phyloP scores from a whole-genome alignment of 2,329 filamentous ascomycete genomes.

The Cadophora sp. region DNA sequence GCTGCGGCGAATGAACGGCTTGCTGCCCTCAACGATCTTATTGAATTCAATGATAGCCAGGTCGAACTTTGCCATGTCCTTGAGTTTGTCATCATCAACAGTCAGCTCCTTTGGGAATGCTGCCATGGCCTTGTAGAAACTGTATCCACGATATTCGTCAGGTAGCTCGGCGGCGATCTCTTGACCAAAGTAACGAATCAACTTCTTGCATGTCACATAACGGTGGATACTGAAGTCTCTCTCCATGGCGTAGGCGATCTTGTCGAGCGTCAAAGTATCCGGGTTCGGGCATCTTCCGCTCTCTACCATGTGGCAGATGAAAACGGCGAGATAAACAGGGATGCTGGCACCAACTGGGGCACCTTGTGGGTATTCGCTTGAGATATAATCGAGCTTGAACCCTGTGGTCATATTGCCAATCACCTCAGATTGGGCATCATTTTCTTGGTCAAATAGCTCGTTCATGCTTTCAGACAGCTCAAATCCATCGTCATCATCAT shows the following conservation, averaged over 20 bases:
- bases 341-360: neutral
- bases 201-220: neutral
- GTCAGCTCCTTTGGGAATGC: neutral
- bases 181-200: neutral
- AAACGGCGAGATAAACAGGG: neutral
- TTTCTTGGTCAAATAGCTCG: neutral
- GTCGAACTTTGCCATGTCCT: neutral
- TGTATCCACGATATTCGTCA: neutral
- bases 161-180: neutral
- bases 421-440: too few species aligned
- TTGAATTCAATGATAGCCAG: neutral
- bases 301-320: constrained; percentile 10
- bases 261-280: neutral
- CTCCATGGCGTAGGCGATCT: neutral
- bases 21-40: neutral
- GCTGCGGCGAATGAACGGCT: neutral
- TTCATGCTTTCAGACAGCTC: neutral
- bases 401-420: too few species aligned
- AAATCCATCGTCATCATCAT: neutral
- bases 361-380: neutral
- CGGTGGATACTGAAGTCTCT: constrained; percentile 2
- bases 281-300: neutral
- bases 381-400: too few species aligned
- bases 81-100: neutral
- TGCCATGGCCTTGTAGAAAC: neutral